A percentile compares a stretch with the other conserved stretches of the same genome.
Evolutionary conservation across 768 basidiomycete genomes (phyloP).

Genomic region (Pleurotus eryngii): DNA sequence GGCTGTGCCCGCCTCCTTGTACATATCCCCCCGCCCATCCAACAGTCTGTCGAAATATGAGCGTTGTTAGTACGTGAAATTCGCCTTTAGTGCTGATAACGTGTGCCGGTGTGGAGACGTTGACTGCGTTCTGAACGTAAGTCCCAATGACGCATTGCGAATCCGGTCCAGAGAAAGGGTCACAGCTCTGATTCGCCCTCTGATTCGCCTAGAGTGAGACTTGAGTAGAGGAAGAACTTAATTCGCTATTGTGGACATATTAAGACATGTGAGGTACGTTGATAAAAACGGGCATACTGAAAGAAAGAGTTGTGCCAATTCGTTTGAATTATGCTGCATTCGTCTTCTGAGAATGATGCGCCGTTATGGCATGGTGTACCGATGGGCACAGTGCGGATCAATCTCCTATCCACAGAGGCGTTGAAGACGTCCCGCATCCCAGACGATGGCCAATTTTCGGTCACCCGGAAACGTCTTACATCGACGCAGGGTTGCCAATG

Average conservation of each 20-base stretch:
- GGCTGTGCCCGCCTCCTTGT: slow-evolving; percentile 34
- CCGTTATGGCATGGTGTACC: not conserved
- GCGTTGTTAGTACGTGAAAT: not conserved
- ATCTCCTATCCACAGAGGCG: not conserved
- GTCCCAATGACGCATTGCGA: not conserved
- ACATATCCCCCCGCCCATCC: slow-evolving; percentile 38
- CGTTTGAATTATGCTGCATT: not conserved
- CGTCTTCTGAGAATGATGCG: not conserved
- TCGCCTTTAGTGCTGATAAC: slow-evolving; percentile 1
- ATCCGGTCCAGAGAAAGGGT: not conserved
- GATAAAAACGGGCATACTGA: not conserved
- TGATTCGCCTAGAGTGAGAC: not conserved
- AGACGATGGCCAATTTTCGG: not conserved
- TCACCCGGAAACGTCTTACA: not conserved
- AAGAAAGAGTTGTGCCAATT: not conserved
- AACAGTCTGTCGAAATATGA: slow-evolving; percentile 17
- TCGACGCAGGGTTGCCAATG: not conserved
- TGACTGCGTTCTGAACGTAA: not conserved
- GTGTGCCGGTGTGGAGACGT: not conserved
- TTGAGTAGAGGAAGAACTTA: not conserved
- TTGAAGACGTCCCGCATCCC: not conserved
- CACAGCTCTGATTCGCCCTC: not conserved
- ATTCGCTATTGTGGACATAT: not conserved
- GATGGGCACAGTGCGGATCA: not conserved
- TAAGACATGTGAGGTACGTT: not conserved